phyloP scores from a whole-genome alignment of 2,329 filamentous ascomycete species.

The Lachnellula willkommii region DNA sequence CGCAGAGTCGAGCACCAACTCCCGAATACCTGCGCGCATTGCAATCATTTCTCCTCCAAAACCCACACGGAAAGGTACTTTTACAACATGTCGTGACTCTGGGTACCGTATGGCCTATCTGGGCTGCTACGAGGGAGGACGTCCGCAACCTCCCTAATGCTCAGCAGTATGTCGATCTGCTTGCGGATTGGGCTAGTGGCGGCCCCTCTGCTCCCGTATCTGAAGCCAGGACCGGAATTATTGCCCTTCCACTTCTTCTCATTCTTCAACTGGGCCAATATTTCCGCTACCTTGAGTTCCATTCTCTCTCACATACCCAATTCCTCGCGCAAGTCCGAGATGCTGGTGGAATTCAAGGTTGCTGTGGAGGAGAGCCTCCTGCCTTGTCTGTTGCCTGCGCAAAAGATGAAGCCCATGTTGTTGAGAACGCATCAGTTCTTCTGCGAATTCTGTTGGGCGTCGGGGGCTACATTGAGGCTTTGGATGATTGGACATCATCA shows the following conservation, averaged over 20 bases:
- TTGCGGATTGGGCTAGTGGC: neutral
- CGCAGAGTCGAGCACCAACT: neutral
- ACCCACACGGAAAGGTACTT: neutral
- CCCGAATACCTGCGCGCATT: neutral
- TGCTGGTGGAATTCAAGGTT: constrained; percentile 11
- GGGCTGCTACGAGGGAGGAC: neutral
- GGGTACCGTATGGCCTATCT: neutral
- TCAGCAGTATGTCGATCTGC: neutral
- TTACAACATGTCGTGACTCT: neutral
- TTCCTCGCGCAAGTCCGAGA: neutral
- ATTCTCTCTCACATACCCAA: neutral
- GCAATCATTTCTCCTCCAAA: neutral
- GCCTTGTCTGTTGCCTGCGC: constrained; percentile 7
- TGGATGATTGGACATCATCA: constrained; percentile 4
- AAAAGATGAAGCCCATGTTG: constrained; percentile 7
- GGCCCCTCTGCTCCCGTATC: neutral
- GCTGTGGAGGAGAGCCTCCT: constrained; percentile 11
- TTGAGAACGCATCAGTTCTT: neutral
- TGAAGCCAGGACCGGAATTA: neutral
- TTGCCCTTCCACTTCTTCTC: neutral
- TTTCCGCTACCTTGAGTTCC: neutral
- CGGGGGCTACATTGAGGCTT: constrained; percentile 9
- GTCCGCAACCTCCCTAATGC: neutral
- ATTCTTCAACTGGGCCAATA: constrained; percentile 1
- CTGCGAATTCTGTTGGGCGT: constrained; percentile 7